Evolutionary conservation across 768 basidiomycete genomes (phyloP).

Genomic region (Tricholoma sp.): DNA sequence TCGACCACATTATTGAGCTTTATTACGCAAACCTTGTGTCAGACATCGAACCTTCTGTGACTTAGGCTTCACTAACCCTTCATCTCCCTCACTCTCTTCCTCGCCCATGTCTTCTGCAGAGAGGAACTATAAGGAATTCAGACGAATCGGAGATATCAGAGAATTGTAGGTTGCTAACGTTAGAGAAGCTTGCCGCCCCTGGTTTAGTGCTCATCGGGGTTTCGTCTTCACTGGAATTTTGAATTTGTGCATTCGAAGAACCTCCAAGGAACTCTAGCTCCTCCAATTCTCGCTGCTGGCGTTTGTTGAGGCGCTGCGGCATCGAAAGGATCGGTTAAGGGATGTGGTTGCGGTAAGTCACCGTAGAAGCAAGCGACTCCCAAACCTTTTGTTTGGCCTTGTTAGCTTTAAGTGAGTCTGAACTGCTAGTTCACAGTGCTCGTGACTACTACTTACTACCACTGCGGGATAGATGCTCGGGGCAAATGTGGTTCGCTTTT

Average conservation of each 20-base stretch:
- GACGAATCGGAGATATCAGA: constrained; percentile 5
- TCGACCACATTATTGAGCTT: constrained; percentile 1
- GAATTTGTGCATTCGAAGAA: constrained; percentile 22
- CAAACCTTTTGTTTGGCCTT: too few species aligned
- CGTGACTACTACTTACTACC: too few species aligned
- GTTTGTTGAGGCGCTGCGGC: constrained; percentile 75
- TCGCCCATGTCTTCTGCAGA: constrained; percentile 21
- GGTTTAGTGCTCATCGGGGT: constrained; percentile 10
- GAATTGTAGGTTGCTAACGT: constrained; percentile 26
- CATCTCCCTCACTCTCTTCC: constrained; percentile 23
- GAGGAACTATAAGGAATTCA: constrained; percentile 32
- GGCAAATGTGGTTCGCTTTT: too few species aligned
- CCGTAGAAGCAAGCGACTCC: too few species aligned
- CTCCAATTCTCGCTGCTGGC: constrained; percentile 82
- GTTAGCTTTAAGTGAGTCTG: too few species aligned
- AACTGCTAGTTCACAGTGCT: too few species aligned
- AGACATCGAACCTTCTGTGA: constrained; percentile 30
- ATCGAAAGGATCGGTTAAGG: constrained; percentile 39
- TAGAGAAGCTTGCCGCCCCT: constrained; percentile 34
- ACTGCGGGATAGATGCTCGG: too few species aligned
- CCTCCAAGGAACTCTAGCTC: constrained; percentile 60
- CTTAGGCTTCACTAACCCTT: constrained; percentile 25
- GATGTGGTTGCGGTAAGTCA: too few species aligned
- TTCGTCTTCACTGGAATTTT: constrained; percentile 36
- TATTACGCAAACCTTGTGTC: not conserved